A percentile compares a stretch with the other conserved stretches of the same genome.
These are phyloP conservation scores for Fraxinus excelsior DNA, from an alignment of 257 asterid species.

Conservation along the genomic window DNA sequence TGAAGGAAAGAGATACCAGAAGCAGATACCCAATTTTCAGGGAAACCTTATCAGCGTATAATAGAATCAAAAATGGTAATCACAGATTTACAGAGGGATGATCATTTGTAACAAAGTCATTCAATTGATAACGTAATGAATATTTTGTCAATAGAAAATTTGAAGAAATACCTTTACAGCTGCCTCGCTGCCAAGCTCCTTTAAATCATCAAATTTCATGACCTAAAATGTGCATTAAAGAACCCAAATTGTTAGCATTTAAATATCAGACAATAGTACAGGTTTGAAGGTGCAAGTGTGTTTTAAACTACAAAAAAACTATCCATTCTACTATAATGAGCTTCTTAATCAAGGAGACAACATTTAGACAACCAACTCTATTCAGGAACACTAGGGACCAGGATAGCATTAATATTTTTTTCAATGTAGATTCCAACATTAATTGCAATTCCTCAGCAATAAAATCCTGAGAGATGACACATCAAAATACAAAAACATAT, in stretches of 20 bases:
- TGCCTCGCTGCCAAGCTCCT: slow-evolving; percentile 83
- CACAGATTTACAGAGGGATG: neutral
- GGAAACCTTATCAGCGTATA: neutral
- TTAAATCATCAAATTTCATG: slow-evolving; percentile 94
- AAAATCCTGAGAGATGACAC: too few species aligned
- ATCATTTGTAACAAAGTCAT: neutral
- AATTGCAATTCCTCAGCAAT: too few species aligned
- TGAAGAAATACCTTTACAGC: slow-evolving; percentile 77
- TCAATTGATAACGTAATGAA: neutral
- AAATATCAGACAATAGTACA: neutral
- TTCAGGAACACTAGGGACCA: too few species aligned
- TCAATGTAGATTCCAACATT: too few species aligned
- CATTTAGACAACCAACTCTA: too few species aligned
- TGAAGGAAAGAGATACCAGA: neutral
- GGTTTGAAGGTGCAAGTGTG: neutral
- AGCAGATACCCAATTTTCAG: neutral
- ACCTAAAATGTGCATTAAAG: slow-evolving; percentile 52
- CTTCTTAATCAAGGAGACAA: too few species aligned
- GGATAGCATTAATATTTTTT: too few species aligned
- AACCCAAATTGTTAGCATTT: neutral
- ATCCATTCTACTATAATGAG: too few species aligned
- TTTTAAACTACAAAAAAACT: neutral
- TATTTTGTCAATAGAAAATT: neutral
- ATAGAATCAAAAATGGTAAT: neutral
- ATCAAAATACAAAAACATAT: too few species aligned